Conservation (phyloP, 2,329 filamentous ascomycete species). For the Erysiphe neolycopersici region DNA sequence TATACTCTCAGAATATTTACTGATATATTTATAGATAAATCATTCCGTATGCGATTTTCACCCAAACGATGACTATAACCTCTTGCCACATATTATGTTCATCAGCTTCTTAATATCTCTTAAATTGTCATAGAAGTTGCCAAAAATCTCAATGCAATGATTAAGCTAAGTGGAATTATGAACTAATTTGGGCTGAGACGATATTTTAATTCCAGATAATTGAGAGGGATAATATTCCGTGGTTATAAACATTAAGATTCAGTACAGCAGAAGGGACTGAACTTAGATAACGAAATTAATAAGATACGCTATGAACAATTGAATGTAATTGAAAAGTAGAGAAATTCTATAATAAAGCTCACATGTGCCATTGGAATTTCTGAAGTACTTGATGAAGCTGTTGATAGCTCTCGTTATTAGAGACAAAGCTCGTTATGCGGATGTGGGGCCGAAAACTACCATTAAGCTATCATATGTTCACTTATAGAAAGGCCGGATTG, state of each 20-base stretch:
- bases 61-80: constrained; percentile 3
- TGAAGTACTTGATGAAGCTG: too few relatives aligned
- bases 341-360: too few relatives aligned
- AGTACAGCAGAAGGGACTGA: too few relatives aligned
- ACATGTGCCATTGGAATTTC: too few relatives aligned
- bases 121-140: background rate
- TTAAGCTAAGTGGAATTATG: background rate
- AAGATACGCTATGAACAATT: too few relatives aligned
- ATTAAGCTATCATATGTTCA: too few relatives aligned
- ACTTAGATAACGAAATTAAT: too few relatives aligned
- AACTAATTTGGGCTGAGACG: background rate
- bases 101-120: background rate
- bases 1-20: background rate
- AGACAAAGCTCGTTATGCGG: too few relatives aligned
- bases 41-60: constrained; percentile 16
- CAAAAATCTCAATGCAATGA: background rate
- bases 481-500: too few relatives aligned
- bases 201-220: background rate
- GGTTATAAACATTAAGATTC: background rate
- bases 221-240: background rate
- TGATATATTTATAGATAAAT: constrained; percentile 13
- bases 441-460: too few relatives aligned
- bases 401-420: too few relatives aligned
- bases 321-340: too few relatives aligned
- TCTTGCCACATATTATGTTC: background rate